Conservation (phyloP, 2,329 filamentous ascomycete genomes). For the Botryosphaeria dothidea region DNA sequence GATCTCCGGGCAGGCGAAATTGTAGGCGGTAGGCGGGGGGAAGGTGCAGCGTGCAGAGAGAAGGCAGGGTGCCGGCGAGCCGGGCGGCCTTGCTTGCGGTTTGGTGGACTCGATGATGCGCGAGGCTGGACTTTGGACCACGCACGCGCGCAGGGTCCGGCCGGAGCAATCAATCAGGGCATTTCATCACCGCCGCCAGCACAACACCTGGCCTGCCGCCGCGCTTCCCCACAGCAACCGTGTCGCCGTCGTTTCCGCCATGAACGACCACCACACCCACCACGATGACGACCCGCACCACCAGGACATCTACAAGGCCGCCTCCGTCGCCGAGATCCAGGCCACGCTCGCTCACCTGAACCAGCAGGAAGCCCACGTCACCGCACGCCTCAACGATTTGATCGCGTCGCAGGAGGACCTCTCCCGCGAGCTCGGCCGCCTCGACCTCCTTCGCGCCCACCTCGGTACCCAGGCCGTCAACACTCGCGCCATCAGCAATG, state of each 20-base stretch:
- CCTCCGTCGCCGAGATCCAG: constrained; percentile 76
- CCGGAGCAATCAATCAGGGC: background rate
- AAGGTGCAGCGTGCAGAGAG: background rate
- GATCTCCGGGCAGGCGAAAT: background rate
- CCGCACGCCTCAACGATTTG: constrained; percentile 71
- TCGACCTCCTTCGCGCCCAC: constrained; percentile 86
- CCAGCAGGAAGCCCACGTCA: constrained; percentile 72
- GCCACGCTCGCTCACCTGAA: constrained; percentile 75
- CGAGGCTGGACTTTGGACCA: background rate
- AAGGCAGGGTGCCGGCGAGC: background rate
- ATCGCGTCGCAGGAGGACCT: constrained; percentile 84
- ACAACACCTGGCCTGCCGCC: constrained; percentile 10
- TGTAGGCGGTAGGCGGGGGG: background rate
- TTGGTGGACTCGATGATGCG: constrained; percentile 1
- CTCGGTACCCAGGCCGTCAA: constrained; percentile 84
- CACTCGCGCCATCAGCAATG: constrained; percentile 80
- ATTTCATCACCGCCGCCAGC: background rate
- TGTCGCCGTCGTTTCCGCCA: background rate
- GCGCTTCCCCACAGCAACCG: constrained; percentile 9
- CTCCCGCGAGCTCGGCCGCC: constrained; percentile 78
- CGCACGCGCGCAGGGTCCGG: background rate
- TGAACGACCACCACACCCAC: constrained; percentile 6
- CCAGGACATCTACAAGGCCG: constrained; percentile 60
- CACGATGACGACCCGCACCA: background rate
- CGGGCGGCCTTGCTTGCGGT: constrained; percentile 2